Evolutionary conservation across 768 basidiomycete species (phyloP).

Genomic region (Lentinula detonsa): DNA sequence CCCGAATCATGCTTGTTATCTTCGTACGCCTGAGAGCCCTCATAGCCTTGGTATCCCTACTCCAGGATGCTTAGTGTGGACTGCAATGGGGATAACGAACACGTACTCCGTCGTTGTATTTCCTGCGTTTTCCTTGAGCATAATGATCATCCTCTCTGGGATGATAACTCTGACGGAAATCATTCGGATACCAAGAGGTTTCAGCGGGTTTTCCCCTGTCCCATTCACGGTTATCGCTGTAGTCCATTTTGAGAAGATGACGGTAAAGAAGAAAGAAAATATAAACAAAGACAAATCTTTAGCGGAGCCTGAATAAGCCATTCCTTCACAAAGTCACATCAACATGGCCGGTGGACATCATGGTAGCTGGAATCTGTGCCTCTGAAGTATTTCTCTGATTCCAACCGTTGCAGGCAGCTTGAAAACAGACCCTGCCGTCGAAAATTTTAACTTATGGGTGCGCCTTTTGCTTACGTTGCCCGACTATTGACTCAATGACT

Average conservation of each 20-base stretch:
- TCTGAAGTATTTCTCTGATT: constrained; percentile 18
- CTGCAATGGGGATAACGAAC: constrained; percentile 7
- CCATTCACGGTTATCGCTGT: constrained; percentile 70
- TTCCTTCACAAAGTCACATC: too few species aligned
- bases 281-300: constrained; percentile 25
- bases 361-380: background rate
- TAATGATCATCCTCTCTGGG: constrained; percentile 65
- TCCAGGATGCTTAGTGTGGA: constrained; percentile 32
- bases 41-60: constrained; percentile 43
- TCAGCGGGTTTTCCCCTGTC: constrained; percentile 67
- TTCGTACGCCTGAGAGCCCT: constrained; percentile 22
- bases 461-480: background rate
- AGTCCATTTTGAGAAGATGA: constrained; percentile 43
- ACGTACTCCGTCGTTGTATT: constrained; percentile 66
- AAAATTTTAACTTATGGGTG: constrained; percentile 51
- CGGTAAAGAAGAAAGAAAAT: constrained; percentile 20
- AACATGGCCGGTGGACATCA: constrained; percentile 54
- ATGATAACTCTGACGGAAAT: constrained; percentile 35
- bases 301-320: constrained; percentile 20
- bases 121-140: constrained; percentile 71
- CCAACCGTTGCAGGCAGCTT: background rate
- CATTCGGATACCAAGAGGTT: constrained; percentile 32
- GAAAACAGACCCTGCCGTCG: constrained; percentile 47
- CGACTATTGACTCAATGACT: background rate
- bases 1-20: constrained; percentile 11